Percentiles rank a stretch among this genome's conserved stretches.
phyloP scores from a whole-genome alignment of 331 rosid species.

The Quercus phellos region DNA sequence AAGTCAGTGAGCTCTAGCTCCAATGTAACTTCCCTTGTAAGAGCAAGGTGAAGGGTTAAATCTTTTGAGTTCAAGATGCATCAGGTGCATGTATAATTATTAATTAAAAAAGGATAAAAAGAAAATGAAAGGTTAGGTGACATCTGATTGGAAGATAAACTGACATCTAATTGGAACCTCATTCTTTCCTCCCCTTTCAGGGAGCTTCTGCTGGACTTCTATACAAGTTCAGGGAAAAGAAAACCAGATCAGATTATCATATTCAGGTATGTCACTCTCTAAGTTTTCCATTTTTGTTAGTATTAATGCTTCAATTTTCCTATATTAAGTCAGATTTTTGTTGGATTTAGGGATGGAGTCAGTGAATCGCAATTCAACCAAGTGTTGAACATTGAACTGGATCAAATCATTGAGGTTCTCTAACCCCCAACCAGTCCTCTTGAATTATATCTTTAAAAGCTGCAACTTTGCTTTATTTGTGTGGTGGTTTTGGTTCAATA shows the following conservation, averaged over 20 bases:
- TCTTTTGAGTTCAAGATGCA: too few species aligned
- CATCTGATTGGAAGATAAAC: not conserved
- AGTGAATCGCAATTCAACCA: conserved; percentile 90
- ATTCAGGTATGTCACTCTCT: conserved; percentile 50
- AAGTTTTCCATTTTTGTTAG: not conserved
- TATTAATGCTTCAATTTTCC: not conserved
- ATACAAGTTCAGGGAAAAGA: conserved; percentile 58
- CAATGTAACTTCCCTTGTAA: too few species aligned
- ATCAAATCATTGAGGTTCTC: conserved; percentile 76
- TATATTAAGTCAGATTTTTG: not conserved
- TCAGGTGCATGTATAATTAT: too few species aligned
- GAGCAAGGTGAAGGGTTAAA: too few species aligned
- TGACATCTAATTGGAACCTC: not conserved
- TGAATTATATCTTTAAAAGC: not conserved
- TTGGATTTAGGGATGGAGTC: conserved; percentile 79
- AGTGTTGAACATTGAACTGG: conserved; percentile 74
- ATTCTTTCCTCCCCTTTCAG: conserved; percentile 38
- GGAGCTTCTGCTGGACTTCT: conserved; percentile 75
- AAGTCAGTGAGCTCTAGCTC: too few species aligned
- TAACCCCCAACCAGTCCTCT: not conserved
- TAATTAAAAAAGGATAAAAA: not conserved
- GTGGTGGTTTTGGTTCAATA: too few species aligned
- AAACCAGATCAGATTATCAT: conserved; percentile 82
- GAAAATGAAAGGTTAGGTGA: not conserved
- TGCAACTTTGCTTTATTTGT: not conserved